Evolutionary conservation across 192 early-diverging fungal species (phyloP).

Genomic region (Paraglomus occultum): DNA sequence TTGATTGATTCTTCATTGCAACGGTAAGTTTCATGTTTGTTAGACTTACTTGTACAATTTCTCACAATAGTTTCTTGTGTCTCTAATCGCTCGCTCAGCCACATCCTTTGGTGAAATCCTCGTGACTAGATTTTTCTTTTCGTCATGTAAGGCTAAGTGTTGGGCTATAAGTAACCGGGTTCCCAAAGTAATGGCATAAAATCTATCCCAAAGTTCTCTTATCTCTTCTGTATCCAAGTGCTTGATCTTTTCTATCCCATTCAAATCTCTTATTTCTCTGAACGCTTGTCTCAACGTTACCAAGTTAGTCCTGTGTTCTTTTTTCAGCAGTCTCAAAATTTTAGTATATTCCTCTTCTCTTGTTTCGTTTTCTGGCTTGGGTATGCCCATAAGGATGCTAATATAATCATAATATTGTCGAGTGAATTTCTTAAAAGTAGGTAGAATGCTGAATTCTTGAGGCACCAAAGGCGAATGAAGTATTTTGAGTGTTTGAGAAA

Average conservation of each 20-base stretch:
- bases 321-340: slow-evolving; percentile 32
- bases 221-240: slow-evolving; percentile 48
- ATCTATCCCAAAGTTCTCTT: slow-evolving; percentile 59
- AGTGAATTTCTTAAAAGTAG: slow-evolving; percentile 47
- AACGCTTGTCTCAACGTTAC: slow-evolving; percentile 35
- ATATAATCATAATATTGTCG: slow-evolving; percentile 53
- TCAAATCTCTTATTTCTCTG: slow-evolving; percentile 27
- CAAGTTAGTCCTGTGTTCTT: slow-evolving; percentile 36
- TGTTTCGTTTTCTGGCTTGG: too few relatives aligned
- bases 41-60: too few relatives aligned
- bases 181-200: slow-evolving; percentile 60
- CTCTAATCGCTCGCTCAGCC: slow-evolving; percentile 48
- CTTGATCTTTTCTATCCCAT: background rate
- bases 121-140: slow-evolving; percentile 52
- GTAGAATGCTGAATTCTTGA: slow-evolving; percentile 42
- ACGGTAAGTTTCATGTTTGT: too few relatives aligned
- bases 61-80: slow-evolving; percentile 42
- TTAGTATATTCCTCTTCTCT: slow-evolving; percentile 35
- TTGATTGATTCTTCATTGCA: too few relatives aligned
- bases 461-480: slow-evolving; percentile 46
- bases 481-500: slow-evolving; percentile 51
- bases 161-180: slow-evolving; percentile 63
- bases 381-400: background rate
- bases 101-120: slow-evolving; percentile 54
- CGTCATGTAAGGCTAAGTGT: slow-evolving; percentile 55